Conservation (phyloP, 2,329 filamentous ascomycete species). For the Graphilbum sp. region DNA sequence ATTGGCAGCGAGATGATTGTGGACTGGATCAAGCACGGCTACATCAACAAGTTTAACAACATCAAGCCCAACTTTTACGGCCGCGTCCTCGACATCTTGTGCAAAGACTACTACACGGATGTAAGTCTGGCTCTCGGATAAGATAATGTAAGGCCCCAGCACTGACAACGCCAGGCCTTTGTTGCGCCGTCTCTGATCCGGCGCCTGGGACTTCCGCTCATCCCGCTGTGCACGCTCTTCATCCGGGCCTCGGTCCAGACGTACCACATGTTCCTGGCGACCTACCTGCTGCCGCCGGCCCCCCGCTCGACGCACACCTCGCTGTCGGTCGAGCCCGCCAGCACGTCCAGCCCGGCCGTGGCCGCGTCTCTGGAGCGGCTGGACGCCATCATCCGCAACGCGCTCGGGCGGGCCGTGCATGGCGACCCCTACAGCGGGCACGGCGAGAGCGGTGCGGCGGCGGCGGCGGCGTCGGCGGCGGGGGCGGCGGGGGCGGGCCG, state of each 20-base stretch:
- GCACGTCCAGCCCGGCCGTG: slow-evolving; percentile 54
- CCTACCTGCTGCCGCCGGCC: slow-evolving; percentile 62
- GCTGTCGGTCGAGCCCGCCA: slow-evolving; percentile 40
- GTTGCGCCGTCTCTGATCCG: slow-evolving; percentile 79
- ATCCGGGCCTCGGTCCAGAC: slow-evolving; percentile 89
- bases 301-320: slow-evolving; percentile 49
- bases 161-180: slow-evolving; percentile 78
- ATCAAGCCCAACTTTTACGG: slow-evolving; percentile 81
- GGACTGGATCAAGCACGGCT: slow-evolving; percentile 92
- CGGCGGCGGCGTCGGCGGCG: no score
- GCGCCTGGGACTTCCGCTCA: slow-evolving; percentile 75
- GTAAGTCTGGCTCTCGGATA: no score
- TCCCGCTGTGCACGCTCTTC: slow-evolving; percentile 87
- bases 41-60: slow-evolving; percentile 98
- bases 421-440: slow-evolving; percentile 26
- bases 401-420: slow-evolving; percentile 59
- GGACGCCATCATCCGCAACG: slow-evolving; percentile 60
- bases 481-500: slow-evolving; percentile 13
- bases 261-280: slow-evolving; percentile 94
- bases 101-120: slow-evolving; percentile 96
- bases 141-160: no score
- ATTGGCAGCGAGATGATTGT: slow-evolving; percentile 94
- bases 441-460: no score
- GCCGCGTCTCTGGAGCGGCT: slow-evolving; percentile 65
- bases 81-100: slow-evolving; percentile 80